phyloP scores from a whole-genome alignment of 2,329 filamentous ascomycete genomes.

The Penicillium sp. region DNA sequence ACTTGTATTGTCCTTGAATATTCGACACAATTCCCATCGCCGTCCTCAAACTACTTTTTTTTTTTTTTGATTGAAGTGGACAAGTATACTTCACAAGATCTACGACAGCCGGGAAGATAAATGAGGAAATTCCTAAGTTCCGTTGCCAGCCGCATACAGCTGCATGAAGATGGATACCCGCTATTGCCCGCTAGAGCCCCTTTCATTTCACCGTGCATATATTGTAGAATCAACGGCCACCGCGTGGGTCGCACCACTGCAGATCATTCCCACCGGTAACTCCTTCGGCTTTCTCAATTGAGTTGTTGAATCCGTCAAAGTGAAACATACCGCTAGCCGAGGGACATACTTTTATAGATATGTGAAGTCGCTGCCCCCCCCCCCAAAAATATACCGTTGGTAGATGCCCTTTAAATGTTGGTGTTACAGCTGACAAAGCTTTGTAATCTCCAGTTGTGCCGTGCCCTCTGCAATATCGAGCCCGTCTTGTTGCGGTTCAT shows the following conservation, averaged over 20 bases:
- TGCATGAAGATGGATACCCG: not conserved
- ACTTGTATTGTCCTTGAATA: not conserved
- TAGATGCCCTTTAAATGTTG: slow-evolving; percentile 30
- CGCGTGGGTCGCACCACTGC: not conserved
- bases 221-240: not conserved
- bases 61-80: not conserved
- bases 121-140: not conserved
- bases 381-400: too few species aligned
- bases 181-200: not conserved
- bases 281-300: too few species aligned
- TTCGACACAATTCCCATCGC: slow-evolving; percentile 17
- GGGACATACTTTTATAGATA: not conserved
- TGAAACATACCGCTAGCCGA: not conserved
- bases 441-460: slow-evolving; percentile 24
- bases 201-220: not conserved
- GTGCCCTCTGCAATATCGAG: not conserved
- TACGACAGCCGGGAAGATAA: not conserved
- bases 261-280: not conserved
- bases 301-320: not conserved
- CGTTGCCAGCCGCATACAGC: not conserved
- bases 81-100: not conserved
- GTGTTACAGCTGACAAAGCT: slow-evolving; percentile 35
- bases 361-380: not conserved
- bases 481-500: slow-evolving; percentile 31
- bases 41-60: slow-evolving; percentile 13